Evolutionary conservation across 2,329 filamentous ascomycete genomes (phyloP), one percentile per base, ranked within the genome.

Genomic region (Talaromyces piceae): DNA sequence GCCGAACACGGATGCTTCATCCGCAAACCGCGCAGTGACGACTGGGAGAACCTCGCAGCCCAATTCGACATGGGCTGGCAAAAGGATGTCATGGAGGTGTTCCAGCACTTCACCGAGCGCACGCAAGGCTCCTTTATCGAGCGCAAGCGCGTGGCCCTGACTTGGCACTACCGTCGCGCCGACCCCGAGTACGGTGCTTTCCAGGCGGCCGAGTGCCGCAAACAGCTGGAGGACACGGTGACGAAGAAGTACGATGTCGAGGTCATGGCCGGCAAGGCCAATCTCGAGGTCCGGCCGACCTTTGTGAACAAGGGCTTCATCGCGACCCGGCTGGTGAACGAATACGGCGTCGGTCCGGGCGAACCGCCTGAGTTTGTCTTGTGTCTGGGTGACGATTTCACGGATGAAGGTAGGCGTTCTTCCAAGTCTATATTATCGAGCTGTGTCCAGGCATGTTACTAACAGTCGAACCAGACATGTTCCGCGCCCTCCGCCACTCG

Each of bases 251-350:
- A 86, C 80, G 90, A 95, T 45, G 88, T 97, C 3, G 91, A 97
- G 62, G 90, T 98, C 54, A 97, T 97, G 90, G 81, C 84, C 0
- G 93, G 93, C 61, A 98, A 97, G 73, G 91, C 91, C 55, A 97
- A 97, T 66, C 77, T 98, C 23, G 93, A 98, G 70, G 91, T 97
- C 27, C 85, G 93, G n/a, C 91, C 91, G 25, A 91, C 85, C 1
- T 95, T 95, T 63, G 90, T 98, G 73, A 97, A 97, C 78, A 98
- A 98, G 76, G 93, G 93, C 26, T 90, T 94, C 70, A 97, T 97
- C 57, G 88, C 85, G 13, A 91, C 89, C 72, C 83, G 85, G 5
- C 78, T 98, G 16, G 83, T 97, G 31, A 74, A 81, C 20, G 83
- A 83, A 45, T 94, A 94, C 68, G 83, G 75, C 37, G 66, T 59